Conservation (phyloP, 257 asterid genomes). For the Solanum verrucosum region DNA sequence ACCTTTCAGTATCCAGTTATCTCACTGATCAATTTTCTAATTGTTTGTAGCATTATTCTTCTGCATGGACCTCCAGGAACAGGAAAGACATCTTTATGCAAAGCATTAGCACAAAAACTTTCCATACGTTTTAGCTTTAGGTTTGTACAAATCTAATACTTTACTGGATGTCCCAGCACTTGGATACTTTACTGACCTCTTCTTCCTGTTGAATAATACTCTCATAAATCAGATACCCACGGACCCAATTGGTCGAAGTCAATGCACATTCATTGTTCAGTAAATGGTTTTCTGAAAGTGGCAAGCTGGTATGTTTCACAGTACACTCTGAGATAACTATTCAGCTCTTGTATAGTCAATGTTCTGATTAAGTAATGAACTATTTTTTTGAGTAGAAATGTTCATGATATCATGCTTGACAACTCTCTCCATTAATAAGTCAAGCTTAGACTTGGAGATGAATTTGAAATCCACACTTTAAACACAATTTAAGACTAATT, state of each 20-base stretch:
- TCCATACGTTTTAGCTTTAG: slow-evolving; percentile 82
- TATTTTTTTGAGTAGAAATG: neutral
- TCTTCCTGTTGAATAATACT: neutral
- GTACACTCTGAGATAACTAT: neutral
- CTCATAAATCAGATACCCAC: slow-evolving; percentile 54
- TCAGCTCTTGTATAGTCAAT: neutral
- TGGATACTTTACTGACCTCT: neutral
- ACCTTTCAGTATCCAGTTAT: neutral
- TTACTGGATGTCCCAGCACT: neutral
- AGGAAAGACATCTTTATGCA: slow-evolving; percentile 97
- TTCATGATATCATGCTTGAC: neutral
- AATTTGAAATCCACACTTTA: neutral
- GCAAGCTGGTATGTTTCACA: slow-evolving; percentile 70
- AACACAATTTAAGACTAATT: neutral
- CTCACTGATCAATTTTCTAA: slow-evolving; percentile 11
- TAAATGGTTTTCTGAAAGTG: slow-evolving; percentile 99
- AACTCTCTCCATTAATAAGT: neutral
- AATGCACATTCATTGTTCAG: slow-evolving; percentile 98
- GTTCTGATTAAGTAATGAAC: neutral
- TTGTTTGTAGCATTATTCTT: slow-evolving; percentile 73
- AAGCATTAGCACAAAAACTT: slow-evolving; percentile 93
- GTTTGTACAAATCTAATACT: slow-evolving; percentile 19
- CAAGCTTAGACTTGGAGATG: neutral
- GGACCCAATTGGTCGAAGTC: slow-evolving; percentile 86
- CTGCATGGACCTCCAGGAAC: slow-evolving; percentile 99